These are phyloP conservation scores for Suillus sp. DNA, from an alignment of 768 basidiomycete species.

Conservation along the genomic window DNA sequence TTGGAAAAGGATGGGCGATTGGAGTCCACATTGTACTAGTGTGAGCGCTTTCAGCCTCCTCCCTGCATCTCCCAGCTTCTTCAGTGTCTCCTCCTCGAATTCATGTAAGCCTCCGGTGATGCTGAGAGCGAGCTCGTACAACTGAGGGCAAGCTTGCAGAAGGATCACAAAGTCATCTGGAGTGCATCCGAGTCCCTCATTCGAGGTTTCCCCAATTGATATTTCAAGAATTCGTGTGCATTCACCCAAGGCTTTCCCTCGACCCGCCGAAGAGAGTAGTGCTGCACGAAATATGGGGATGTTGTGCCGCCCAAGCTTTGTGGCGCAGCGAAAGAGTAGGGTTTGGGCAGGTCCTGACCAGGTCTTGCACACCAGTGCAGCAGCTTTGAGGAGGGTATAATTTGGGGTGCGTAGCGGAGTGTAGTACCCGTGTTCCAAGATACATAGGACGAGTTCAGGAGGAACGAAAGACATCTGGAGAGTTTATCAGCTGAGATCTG, in stretches of 20 bases:
- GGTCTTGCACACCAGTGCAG: conserved; percentile 28
- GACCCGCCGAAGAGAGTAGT: conserved; percentile 19
- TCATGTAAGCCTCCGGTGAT: conserved; percentile 29
- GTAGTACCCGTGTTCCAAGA: conserved; percentile 32
- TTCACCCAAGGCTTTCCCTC: conserved; percentile 19
- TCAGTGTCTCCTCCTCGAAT: conserved; percentile 30
- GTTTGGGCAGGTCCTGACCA: conserved; percentile 34
- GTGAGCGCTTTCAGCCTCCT: conserved; percentile 35
- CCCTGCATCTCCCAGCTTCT: conserved; percentile 26
- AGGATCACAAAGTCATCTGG: conserved; percentile 19
- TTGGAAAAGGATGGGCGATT: conserved; percentile 47
- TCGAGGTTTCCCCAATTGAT: conserved; percentile 16
- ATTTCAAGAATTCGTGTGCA: conserved; percentile 27
- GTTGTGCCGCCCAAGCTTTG: conserved; percentile 10
- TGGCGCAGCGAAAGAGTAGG: conserved; percentile 30
- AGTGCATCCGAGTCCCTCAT: conserved; percentile 9
- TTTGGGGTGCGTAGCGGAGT: conserved; percentile 20
- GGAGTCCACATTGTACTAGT: conserved; percentile 38
- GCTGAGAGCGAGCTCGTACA: conserved; percentile 39
- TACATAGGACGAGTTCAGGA: conserved; percentile 23
- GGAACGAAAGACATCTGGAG: conserved; percentile 24
- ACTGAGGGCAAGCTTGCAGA: conserved; percentile 30
- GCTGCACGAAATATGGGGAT: conserved; percentile 21
- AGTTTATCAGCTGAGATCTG: not conserved
- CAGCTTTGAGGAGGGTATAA: conserved; percentile 23